Base-by-base conservation (phyloP, 108 stramenopile species). In the Nannochloropsis oceanica region DNA sequence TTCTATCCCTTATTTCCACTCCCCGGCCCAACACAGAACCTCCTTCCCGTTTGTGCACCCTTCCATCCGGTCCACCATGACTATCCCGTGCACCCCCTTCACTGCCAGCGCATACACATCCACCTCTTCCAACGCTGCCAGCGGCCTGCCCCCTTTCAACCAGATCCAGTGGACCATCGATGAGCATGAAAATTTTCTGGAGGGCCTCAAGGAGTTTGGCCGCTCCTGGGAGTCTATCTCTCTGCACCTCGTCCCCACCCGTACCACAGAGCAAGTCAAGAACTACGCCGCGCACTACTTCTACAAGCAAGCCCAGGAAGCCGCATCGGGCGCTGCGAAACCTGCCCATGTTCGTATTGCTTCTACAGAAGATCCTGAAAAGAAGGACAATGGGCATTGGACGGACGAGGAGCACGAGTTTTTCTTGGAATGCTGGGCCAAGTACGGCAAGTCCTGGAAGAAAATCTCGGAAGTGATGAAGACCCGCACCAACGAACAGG, bases 351-450 rank as follows among this genome's bases (percentile, higher is more conserved):
- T n/a, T 7, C 22, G 22, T 18, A n/a, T 5, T 18, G 10, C 59
- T n/a, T n/a, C 14, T 18, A 42, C 42, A 18, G 42, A 42, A 42
- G 82, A 42, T 42, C 27, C 84, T 18, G 79, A 59, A n/a, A 14
- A 27, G 25, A 73, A 46, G 24, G 14, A 73, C 20, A 34, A 81
- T 25, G 88, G 88, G 8, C 26, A 87, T 25, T 89, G 88, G 88
- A 85, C 83, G 34, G 42, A 84, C 79, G 87, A 87, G 26, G 88
- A 89, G 87, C 88, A 89, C 86, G 87, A 44, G 10, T 18, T 27
- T 13, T 89, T 89, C 81, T 26, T 89, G 25, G 13, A 79, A 24
- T 43, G 44, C 43, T 24, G 20, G 25, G 24, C 27, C 13, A 22
- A 12, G 42, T 88, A 59, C 84, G 88, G 88, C 84, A 43, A 80